These are phyloP conservation scores for Rosa persica DNA, from an alignment of 306 rosid genomes.

Conservation along the genomic window DNA sequence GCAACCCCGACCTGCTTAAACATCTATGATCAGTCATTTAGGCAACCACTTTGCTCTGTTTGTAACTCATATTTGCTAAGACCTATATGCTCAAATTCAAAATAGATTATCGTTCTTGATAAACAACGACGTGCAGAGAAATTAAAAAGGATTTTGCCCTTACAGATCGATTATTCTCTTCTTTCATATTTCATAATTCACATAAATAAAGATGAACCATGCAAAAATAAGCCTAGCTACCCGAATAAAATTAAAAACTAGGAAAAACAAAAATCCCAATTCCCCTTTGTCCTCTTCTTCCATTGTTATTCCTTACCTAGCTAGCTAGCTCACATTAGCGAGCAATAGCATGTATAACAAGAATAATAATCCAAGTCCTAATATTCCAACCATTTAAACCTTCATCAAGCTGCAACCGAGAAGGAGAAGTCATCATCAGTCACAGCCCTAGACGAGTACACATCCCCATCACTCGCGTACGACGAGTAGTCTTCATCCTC, in stretches of 20 bases:
- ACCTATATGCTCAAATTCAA: no score
- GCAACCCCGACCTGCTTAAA: no score
- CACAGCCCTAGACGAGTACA: conserved; percentile 38
- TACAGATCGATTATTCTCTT: neutral
- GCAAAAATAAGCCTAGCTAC: neutral
- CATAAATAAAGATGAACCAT: neutral
- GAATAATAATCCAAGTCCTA: neutral
- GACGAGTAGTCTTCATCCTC: conserved; percentile 43
- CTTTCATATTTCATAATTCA: neutral
- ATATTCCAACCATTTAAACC: neutral
- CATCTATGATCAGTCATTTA: neutral
- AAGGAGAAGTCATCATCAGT: conserved; percentile 62
- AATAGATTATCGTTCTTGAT: neutral
- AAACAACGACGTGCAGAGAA: neutral
- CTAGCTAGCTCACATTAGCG: neutral
- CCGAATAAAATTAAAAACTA: neutral
- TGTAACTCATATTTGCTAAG: no score
- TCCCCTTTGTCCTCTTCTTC: neutral
- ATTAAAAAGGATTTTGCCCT: neutral
- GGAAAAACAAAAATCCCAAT: neutral
- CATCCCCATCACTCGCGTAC: conserved; percentile 41
- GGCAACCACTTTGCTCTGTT: no score
- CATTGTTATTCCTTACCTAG: neutral
- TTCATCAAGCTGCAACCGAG: conserved; percentile 18
- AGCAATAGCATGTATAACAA: neutral